Base-by-base conservation (phyloP, 2,329 filamentous ascomycete species). In the Metarhizium humberi region DNA sequence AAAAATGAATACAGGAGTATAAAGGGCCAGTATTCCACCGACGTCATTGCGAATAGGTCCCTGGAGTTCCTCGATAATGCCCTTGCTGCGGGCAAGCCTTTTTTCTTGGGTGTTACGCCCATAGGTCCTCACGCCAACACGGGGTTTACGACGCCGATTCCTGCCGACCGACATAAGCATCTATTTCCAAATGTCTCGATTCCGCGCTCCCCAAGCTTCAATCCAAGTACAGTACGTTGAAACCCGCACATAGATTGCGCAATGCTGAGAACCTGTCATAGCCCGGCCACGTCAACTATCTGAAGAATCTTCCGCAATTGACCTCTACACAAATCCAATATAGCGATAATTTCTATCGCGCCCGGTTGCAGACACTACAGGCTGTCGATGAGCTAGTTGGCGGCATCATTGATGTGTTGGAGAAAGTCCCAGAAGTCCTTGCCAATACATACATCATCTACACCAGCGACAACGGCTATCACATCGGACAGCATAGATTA, bases 71-170 rank as follows among this genome's bases (percentile, higher is more conserved):
- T 90, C 0, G 76, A 83, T 3, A 79, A 87, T 52, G 86, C 81
- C 0, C 71, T 84, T 2, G 65, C 69, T 0, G 70, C 73, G 0
- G 67, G 74, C 0, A 73, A 76, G 16, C 87, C 87, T 0, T 90
- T 88, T 68, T 89, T 90, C 63, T 65, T 90, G 4, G 78, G 77
- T 0, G 74, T 87, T 8, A 81, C 86, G 0, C 87, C 86, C 0
- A 76, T 85, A 6, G 85, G 81, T 0, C 86, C 87, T 0, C 87
- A 90, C 61, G 77, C 78, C 25, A 82, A 84, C 54, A 63, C 62
- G 0, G 58, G 56, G 0, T 75, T 79, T 63, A 71, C 68, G 5
- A 73, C 74, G 0, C 83, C 84, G 0, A 73, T 86, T 16, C 77
- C 85, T 0, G 77, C 83, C 0, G 71, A 81, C 46, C 74, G 85